These are phyloP conservation scores for Debaryomyces tyrocola DNA, from an alignment of 805 yeast genomes.

Conservation along the genomic window DNA sequence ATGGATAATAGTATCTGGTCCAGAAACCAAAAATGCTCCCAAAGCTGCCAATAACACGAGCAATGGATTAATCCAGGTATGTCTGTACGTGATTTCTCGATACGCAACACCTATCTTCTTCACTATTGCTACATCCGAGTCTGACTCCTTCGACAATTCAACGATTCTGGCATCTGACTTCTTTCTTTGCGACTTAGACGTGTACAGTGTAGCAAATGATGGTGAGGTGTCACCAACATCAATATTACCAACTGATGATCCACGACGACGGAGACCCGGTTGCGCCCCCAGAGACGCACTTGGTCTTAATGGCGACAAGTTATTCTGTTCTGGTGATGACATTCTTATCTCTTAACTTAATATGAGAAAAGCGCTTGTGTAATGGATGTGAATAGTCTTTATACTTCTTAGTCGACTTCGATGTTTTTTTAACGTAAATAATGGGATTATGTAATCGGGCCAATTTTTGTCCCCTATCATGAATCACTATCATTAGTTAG, in stretches of 20 bases:
- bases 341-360: neutral
- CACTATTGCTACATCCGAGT: constrained; percentile 51
- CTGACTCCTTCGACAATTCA: constrained; percentile 25
- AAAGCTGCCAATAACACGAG: constrained; percentile 44
- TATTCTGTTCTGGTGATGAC: neutral
- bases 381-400: too few species aligned
- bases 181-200: constrained; percentile 41
- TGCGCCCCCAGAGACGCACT: neutral
- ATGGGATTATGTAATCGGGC: too few species aligned
- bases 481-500: too few species aligned
- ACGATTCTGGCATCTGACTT: constrained; percentile 29
- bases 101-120: constrained; percentile 57
- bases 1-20: constrained; percentile 58
- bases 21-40: constrained; percentile 51
- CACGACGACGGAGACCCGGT: constrained; percentile 37
- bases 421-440: too few species aligned
- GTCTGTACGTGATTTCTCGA: constrained; percentile 56
- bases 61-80: constrained; percentile 74
- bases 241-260: constrained; percentile 74
- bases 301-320: neutral
- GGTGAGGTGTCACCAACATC: constrained; percentile 74
- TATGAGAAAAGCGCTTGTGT: too few species aligned
- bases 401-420: too few species aligned
- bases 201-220: constrained; percentile 65
- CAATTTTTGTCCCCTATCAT: too few species aligned